Base-by-base conservation (phyloP, 805 yeast genomes). In the Kuraishia piskuri region DNA sequence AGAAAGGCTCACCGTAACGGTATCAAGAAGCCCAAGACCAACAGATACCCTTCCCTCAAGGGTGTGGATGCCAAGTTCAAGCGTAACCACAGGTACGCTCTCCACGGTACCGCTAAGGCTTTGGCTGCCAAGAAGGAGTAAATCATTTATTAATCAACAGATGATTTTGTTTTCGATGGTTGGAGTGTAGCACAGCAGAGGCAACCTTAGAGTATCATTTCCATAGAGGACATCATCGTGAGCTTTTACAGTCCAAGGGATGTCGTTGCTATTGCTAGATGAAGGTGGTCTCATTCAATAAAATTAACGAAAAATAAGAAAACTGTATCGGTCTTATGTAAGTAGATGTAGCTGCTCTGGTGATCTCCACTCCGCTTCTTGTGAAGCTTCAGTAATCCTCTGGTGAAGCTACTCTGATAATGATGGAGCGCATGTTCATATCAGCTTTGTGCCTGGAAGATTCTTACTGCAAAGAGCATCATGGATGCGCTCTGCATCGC, bases 1-100 rank as follows among this genome's bases (percentile, higher is more conserved):
- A 88, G 79, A 77, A 94, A 94, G 95, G 98, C 98, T 73, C 99
- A 94, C 97, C 91, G 86, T 76, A 94, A 94, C 88, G 99, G 99
- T 83, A 92, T 94, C 83, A 92, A 92, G 88, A 94, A 92, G 91
- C 97, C 97, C 70, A 88, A 83, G 86, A 86, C 96, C 73, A 79
- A 84, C 96, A 91, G 89, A 83, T 90, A 92, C 86, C 96, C 97
- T 67, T 91, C 98, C 64, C 83, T 90, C 79, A 92, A 89, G 82
- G 96, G 96, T 84, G 97, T 92, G 76, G 98, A 94, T 79, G 85
- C 99, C 75, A 94, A 94, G 87, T 94, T 94, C 96, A 85, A 84
- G 75, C 88, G 98, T 82, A 94, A 94, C 96, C 98, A 92, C 94
- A 91, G 88, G 81, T 88, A 84, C 79, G 98, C 97, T 80, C 84